Evolutionary conservation across 352 stramenopile genomes (phyloP), one percentile per base, ranked within the genome.

Genomic region (Pythium scleroteichum): DNA sequence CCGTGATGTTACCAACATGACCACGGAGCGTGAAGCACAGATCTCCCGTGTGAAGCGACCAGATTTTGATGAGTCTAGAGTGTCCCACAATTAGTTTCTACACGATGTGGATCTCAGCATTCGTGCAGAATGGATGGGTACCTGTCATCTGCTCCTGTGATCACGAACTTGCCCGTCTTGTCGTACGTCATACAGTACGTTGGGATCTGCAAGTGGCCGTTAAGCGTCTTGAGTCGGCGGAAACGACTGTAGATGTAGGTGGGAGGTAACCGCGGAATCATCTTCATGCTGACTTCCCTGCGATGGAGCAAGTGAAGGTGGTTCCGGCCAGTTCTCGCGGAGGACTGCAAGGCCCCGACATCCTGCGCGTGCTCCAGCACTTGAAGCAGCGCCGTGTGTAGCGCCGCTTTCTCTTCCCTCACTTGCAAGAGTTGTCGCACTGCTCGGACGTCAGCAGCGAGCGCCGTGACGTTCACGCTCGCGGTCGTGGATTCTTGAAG

Each of bases 141-240:
- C 78, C 84, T 82, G 69, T 99, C 97, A 71, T 99, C 97, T 0
- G 96, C 95, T 41, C 97, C 97, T 0, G 97, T 99, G 56, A 99
- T 94, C 53, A 99, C 95, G 60, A 98, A 98, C 53, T 96, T 88
- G 32, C 96, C 94, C 17, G 81, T 92, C 59, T 88, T 92, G 82
- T 99, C 97, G 68, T 99, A 99, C 42, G 89, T 94, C 44, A 99
- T 76, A 69, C 94, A 98, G 65, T 98, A 99, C 12, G 97, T 85
- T 22, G 95, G 92, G 59, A 97, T 98, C 51, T 90, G 76, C 49
- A 98, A 71, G 68, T 99, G 96, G 12, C 94, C 87, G 62, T 93
- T 98, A 9, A 99, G 59, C 8, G 86, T 94, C 64, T 95, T 95
- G 32, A 95, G 66, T 2, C 81, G 72, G 0, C 85, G 79, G 32